Conservation (phyloP, 768 basidiomycete genomes). For the Leccinum longicurvipes region DNA sequence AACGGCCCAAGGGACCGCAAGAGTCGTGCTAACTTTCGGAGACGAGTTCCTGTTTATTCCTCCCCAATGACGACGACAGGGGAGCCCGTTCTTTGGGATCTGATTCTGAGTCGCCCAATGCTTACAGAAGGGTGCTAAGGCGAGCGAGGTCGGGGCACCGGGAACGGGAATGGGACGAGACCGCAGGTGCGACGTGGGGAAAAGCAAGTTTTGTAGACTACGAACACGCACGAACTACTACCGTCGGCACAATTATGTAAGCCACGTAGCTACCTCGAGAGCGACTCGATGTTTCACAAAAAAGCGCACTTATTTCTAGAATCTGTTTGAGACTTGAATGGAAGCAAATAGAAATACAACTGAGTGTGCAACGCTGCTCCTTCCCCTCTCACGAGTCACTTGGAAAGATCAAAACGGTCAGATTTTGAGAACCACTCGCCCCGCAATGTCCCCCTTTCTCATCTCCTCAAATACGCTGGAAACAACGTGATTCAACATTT, state of each 20-base stretch:
- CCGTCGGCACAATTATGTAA: no score
- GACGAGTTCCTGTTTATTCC: not conserved
- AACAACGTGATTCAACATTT: not conserved
- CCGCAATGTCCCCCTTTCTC: conserved; percentile 11
- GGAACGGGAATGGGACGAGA: no score
- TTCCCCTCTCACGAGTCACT: not conserved
- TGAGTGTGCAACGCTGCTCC: not conserved
- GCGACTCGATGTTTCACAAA: no score
- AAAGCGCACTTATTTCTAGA: not conserved
- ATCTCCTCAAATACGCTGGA: conserved; percentile 23
- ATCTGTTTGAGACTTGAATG: not conserved
- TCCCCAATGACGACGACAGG: not conserved
- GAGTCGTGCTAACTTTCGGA: not conserved
- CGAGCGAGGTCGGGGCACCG: no score
- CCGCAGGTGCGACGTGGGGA: no score
- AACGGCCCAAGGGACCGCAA: not conserved
- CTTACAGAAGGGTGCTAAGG: no score
- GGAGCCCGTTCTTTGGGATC: not conserved
- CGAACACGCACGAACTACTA: no score
- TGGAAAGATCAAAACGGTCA: conserved; percentile 2
- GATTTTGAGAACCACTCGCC: conserved; percentile 21
- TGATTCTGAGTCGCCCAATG: not conserved
- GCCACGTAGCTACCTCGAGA: no score
- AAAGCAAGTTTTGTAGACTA: no score
- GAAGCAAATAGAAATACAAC: not conserved